Evolutionary conservation across 768 basidiomycete genomes (phyloP), one percentile per base, ranked within the genome.

Genomic region (Russula abietina): DNA sequence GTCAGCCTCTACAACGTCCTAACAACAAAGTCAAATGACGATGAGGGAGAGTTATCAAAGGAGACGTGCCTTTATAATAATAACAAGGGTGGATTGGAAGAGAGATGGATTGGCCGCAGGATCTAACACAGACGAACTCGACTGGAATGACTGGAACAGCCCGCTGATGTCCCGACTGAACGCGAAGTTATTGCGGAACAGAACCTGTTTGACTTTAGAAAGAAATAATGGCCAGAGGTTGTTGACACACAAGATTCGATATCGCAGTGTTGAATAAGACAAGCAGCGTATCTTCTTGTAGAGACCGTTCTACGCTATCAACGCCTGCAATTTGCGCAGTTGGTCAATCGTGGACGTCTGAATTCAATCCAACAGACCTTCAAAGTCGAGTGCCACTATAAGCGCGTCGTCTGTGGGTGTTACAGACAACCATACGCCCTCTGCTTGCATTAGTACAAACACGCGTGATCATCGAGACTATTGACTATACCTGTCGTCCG

Each of bases 351-450:
- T 30, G 32, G 54, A 22, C 22, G n/a, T 22, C 5, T 19, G 52
- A 38, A 30, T 8, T 10, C 7, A 16, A 26, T 5, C 17, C 14
- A 61, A 30, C n/a, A 53, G 22, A 78, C 85, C 85, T 77, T 86
- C 85, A 51, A 86, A 86, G 64, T 86, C 85, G 7, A 86, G 75
- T 4, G 84, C 80, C 1, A 86, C 83, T 9, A 86, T 73, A 11
- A 86, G 67, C 0, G 71, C 71, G 22, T 83, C 79, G 55, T 79
- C 73, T 0, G 84, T 85, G 0, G 85, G 85, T 2, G 84, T 84
- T 9, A 83, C 81, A 0, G 83, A 85, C 79, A 86, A 80, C 85
- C 84, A 86, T 2, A 85, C 82, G 5, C 84, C 84, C 73, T 84
- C 82, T 68, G 68, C 32, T 81, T 39, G 46, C 32, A 2, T 41